Evolutionary conservation across 140 eudicot genomes (phyloP).

Genomic region (Eryngium alpinum): DNA sequence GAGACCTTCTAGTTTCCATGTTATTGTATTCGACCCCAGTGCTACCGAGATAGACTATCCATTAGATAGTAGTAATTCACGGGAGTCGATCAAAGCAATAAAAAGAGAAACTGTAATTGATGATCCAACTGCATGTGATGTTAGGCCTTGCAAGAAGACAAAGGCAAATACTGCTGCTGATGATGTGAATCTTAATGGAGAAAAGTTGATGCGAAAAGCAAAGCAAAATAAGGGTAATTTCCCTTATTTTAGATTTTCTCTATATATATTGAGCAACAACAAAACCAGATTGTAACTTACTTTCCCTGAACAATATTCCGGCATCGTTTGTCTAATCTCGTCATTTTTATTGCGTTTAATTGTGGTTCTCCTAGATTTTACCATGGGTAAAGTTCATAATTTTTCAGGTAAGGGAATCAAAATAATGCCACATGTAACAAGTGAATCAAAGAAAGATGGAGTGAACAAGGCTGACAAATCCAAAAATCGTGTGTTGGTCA

Average conservation of each 20-base stretch:
- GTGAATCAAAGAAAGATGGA: neutral
- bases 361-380: no score
- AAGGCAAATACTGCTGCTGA: neutral
- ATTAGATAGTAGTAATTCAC: neutral
- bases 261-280: neutral
- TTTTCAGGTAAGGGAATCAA: neutral
- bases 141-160: neutral
- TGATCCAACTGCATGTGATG: no score
- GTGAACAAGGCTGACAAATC: neutral
- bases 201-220: neutral
- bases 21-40: conserved; percentile 14
- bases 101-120: neutral
- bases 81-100: neutral
- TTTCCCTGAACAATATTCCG: no score
- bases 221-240: neutral
- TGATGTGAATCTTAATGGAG: neutral
- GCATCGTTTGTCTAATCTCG: no score
- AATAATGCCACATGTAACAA: neutral
- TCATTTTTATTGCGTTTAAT: no score
- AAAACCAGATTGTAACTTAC: neutral
- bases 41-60: conserved; percentile 30
- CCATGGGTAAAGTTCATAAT: neutral
- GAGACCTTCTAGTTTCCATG: conserved; percentile 22
- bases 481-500: neutral
- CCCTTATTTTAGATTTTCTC: neutral